These are phyloP conservation scores for Penicillium roqueforti DNA, from an alignment of 495 filamentous ascomycete species.

Conservation along the genomic window DNA sequence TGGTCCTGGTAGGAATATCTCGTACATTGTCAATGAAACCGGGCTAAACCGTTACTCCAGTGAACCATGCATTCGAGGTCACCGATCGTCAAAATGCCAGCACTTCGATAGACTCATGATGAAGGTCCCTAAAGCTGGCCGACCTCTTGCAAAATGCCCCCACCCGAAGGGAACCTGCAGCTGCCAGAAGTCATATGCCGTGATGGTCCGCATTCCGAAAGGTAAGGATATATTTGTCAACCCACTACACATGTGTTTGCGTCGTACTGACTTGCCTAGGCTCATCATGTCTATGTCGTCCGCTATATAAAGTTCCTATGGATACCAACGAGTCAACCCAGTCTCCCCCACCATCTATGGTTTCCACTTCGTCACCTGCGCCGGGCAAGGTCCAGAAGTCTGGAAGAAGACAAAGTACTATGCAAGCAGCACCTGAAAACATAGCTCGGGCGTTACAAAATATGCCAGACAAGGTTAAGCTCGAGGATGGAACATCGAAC, in stretches of 20 bases:
- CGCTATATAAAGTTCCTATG: conserved; percentile 37
- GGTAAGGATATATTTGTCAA: conserved; percentile 23
- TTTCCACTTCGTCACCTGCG: conserved; percentile 12
- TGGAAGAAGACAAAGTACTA: conserved; percentile 22
- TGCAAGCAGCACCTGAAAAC: conserved; percentile 28
- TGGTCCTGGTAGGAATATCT: conserved; percentile 46
- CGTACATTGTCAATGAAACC: neutral
- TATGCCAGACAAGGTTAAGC: conserved; percentile 21
- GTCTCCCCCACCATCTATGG: conserved; percentile 9
- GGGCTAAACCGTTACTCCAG: conserved; percentile 34
- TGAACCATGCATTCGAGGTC: conserved; percentile 79
- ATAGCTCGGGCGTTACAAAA: conserved; percentile 27
- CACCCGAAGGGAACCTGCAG: conserved; percentile 61
- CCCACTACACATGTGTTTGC: neutral
- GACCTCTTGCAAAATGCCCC: conserved; percentile 72
- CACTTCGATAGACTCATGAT: conserved; percentile 73
- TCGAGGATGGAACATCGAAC: conserved; percentile 19
- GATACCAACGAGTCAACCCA: conserved; percentile 15
- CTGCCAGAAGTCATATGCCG: conserved; percentile 48
- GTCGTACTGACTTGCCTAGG: conserved; percentile 18
- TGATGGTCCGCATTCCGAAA: conserved; percentile 52
- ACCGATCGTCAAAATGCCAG: conserved; percentile 79
- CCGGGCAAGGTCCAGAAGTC: conserved; percentile 28
- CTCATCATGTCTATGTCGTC: conserved; percentile 39
- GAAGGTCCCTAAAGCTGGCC: conserved; percentile 74